A percentile compares a stretch with the other conserved stretches of the same genome.
Evolutionary conservation across 2,329 filamentous ascomycete species (phyloP).

Genomic region (Hirsutella rhossiliensis): DNA sequence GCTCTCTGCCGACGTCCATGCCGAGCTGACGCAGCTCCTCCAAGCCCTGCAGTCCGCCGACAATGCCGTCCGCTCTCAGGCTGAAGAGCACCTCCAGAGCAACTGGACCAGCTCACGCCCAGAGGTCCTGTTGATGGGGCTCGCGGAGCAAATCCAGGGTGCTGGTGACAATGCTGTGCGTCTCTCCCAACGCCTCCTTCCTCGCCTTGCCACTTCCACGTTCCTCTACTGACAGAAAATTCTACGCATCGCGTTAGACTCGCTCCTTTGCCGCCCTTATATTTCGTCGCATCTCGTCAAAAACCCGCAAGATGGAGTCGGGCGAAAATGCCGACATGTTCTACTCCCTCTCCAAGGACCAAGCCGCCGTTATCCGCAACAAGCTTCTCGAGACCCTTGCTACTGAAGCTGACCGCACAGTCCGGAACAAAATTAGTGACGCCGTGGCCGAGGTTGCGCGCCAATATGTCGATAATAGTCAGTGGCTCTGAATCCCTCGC

Average conservation of each 20-base stretch:
- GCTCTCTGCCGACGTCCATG: constrained; percentile 71
- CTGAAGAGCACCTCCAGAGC: constrained; percentile 80
- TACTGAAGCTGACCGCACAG: constrained; percentile 57
- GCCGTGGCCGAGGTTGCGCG: constrained; percentile 92
- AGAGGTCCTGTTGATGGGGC: constrained; percentile 82
- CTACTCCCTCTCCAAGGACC: constrained; percentile 60
- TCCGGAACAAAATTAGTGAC: constrained; percentile 93
- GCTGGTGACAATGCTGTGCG: constrained; percentile 61
- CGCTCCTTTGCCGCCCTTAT: constrained; percentile 88
- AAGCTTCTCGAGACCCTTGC: constrained; percentile 72
- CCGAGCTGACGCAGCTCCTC: constrained; percentile 75
- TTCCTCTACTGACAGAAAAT: neutral
- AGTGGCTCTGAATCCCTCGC: constrained; percentile 18
- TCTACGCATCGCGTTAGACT: constrained; percentile 30
- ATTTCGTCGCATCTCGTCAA: constrained; percentile 86
- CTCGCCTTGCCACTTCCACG: constrained; percentile 24
- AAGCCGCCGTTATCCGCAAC: constrained; percentile 66
- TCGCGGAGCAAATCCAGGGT: constrained; percentile 81
- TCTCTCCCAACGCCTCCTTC: neutral
- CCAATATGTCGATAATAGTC: constrained; percentile 88
- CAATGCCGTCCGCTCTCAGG: constrained; percentile 72
- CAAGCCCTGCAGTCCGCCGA: constrained; percentile 81
- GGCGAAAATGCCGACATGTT: constrained; percentile 75
- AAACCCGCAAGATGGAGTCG: constrained; percentile 64
- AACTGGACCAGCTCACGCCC: constrained; percentile 78